A percentile compares a stretch with the other conserved stretches of the same genome.
Conservation (phyloP, 108 stramenopile species). For the Chaetoceros muelleri region DNA sequence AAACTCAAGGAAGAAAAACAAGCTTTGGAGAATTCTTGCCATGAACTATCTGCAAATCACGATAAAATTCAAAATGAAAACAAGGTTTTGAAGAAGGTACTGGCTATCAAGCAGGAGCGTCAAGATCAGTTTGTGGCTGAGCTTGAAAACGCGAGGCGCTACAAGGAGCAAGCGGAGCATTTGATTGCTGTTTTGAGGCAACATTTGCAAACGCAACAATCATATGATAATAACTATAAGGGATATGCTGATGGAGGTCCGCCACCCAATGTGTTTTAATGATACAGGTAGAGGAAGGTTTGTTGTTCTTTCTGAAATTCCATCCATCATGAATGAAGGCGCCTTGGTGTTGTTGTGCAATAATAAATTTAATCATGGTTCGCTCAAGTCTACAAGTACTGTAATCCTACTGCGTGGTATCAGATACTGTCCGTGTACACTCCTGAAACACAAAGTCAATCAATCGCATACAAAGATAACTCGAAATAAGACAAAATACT, state of each 20-base stretch:
- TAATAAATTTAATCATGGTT: too few relatives aligned
- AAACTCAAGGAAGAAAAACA: conserved; percentile 52
- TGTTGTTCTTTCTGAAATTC: too few relatives aligned
- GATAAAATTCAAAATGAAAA: conserved; percentile 60
- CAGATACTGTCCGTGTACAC: too few relatives aligned
- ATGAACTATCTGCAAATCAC: conserved; percentile 33
- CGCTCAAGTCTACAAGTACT: too few relatives aligned
- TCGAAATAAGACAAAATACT: too few relatives aligned
- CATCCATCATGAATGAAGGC: too few relatives aligned
- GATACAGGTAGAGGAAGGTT: too few relatives aligned
- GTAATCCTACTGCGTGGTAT: too few relatives aligned
- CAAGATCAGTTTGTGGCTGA: conserved; percentile 52
- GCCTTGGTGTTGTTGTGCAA: too few relatives aligned
- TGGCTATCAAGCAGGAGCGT: conserved; percentile 75
- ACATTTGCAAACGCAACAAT: conserved; percentile 55
- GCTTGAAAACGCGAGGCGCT: conserved; percentile 49
- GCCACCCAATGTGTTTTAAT: conserved; percentile 58
- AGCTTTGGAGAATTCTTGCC: conserved; percentile 18
- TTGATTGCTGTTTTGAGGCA: conserved; percentile 64
- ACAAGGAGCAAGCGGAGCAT: conserved; percentile 67
- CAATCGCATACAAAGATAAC: too few relatives aligned
- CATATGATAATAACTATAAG: conserved; percentile 63
- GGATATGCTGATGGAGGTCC: conserved; percentile 34
- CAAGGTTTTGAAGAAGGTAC: conserved; percentile 59
- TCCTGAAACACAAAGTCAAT: too few relatives aligned